A percentile compares a stretch with the other conserved stretches of the same genome.
phyloP scores from a whole-genome alignment of 352 stramenopile genomes.

The Globisporangium yorkense region DNA sequence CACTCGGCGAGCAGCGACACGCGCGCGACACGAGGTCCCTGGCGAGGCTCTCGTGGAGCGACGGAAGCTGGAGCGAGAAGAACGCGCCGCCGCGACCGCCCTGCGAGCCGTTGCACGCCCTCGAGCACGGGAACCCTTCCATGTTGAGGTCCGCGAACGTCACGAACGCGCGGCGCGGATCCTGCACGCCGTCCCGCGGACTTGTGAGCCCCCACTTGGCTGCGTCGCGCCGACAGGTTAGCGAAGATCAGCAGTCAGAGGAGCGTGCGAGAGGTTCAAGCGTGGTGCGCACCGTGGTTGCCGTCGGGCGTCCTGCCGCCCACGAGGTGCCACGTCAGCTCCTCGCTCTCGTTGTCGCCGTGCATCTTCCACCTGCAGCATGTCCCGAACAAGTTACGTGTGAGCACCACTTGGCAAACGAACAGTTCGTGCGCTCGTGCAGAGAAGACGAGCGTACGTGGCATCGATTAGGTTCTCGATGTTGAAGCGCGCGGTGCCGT shows the following conservation, averaged over 20 bases:
- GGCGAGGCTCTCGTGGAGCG: slow-evolving; percentile 48
- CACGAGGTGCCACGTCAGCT: slow-evolving; percentile 60
- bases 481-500: slow-evolving; percentile 61
- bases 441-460: slow-evolving; percentile 16
- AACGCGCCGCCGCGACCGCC: slow-evolving; percentile 67
- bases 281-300: slow-evolving; percentile 49
- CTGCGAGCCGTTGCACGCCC: slow-evolving; percentile 61
- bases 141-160: slow-evolving; percentile 79
- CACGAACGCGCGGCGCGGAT: slow-evolving; percentile 23
- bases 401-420: background rate
- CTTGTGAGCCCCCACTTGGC: slow-evolving; percentile 70
- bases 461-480: slow-evolving; percentile 76
- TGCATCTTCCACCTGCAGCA: slow-evolving; percentile 13
- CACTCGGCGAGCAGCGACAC: slow-evolving; percentile 26
- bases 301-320: slow-evolving; percentile 39
- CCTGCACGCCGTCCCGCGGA: slow-evolving; percentile 20
- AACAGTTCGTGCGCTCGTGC: background rate
- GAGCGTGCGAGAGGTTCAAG: background rate
- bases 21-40: slow-evolving; percentile 33
- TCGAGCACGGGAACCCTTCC: slow-evolving; percentile 78
- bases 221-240: slow-evolving; percentile 3
- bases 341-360: slow-evolving; percentile 19
- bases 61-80: slow-evolving; percentile 38
- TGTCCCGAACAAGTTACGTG: background rate
- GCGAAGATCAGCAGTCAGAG: background rate